Base-by-base conservation (phyloP, 768 basidiomycete genomes). In the Chalciporus sphaerocephalus region DNA sequence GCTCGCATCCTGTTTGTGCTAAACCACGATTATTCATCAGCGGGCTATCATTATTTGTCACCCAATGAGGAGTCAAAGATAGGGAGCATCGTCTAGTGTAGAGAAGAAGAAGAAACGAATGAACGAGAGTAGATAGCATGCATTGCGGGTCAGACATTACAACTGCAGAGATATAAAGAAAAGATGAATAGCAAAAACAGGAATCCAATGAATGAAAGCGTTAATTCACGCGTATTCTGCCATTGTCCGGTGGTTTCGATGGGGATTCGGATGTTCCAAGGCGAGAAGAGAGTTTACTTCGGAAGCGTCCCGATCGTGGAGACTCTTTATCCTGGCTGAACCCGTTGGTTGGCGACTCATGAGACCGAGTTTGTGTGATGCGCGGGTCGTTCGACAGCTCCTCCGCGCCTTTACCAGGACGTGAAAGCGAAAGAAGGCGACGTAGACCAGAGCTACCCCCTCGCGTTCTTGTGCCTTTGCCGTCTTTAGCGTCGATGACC, bases 401-500 rank as follows among this genome's bases (percentile, higher is more conserved):
- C n/a, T 65, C 64, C 24, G 55, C 57, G 20, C 65, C 65, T 47
- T 51, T 66, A 23, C 59, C 50, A 4, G 63, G 53, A 16, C 59
- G 57, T n/a, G 64, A 66, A 27, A 65, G 50, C 15, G 64, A 68
- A 30, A 68, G 47, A 20, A 66, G 55, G 20, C 64, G 64, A 28
- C 64, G 62, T 35, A 66, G 32, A 36, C 64, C 64, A 5, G 64
- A 64, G 22, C 63, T 56, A 23, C 58, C 52, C 33, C 62, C 62
- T 42, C 58, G 64, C 36, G 40, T 32, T 23, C 55, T 53, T n/a
- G 46, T 27, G 24, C 33, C 40, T 55, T 54, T 68, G 38, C 72
- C 69, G 20, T 80, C 76, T 44, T 80, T 65, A 5, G 77, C 74
- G 41, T 84, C 82, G 35, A 83, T 67, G 46, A 81, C 72, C 6